These are phyloP conservation scores for Croton setiger DNA, from an alignment of 441 rosid species.

Conservation along the genomic window DNA sequence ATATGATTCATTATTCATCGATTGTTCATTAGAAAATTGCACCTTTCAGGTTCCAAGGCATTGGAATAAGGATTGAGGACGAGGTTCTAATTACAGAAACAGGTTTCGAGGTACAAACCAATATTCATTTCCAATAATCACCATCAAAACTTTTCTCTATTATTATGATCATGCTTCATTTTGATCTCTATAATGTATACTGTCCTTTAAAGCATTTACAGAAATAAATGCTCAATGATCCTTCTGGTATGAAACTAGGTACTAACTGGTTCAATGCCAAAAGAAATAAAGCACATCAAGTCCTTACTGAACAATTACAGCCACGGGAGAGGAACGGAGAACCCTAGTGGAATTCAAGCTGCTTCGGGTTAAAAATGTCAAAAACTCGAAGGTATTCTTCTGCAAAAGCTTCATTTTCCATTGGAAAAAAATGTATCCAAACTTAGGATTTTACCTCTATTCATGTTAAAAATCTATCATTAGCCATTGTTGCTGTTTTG, in stretches of 20 bases:
- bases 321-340: slow-evolving; percentile 23
- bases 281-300: slow-evolving; percentile 79
- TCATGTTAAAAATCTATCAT: neutral
- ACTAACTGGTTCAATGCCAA: slow-evolving; percentile 94
- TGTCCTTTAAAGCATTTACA: neutral
- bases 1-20: neutral
- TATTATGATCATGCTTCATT: neutral
- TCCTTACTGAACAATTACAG: slow-evolving; percentile 63
- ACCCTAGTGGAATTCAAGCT: slow-evolving; percentile 22
- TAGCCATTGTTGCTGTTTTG: neutral
- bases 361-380: slow-evolving; percentile 22
- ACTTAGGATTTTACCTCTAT: neutral
- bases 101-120: slow-evolving; percentile 64
- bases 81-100: slow-evolving; percentile 92
- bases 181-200: neutral
- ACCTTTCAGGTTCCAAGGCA: slow-evolving; percentile 75
- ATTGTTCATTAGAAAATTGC: neutral
- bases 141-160: neutral
- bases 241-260: slow-evolving; percentile 44
- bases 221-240: neutral
- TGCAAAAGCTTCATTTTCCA: neutral
- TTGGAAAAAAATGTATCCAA: neutral
- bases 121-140: neutral
- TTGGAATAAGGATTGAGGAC: slow-evolving; percentile 94
- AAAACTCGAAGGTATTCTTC: neutral